These are phyloP conservation scores for Chytriomyces sp. DNA, from an alignment of 192 early-diverging fungal species.

Conservation along the genomic window DNA sequence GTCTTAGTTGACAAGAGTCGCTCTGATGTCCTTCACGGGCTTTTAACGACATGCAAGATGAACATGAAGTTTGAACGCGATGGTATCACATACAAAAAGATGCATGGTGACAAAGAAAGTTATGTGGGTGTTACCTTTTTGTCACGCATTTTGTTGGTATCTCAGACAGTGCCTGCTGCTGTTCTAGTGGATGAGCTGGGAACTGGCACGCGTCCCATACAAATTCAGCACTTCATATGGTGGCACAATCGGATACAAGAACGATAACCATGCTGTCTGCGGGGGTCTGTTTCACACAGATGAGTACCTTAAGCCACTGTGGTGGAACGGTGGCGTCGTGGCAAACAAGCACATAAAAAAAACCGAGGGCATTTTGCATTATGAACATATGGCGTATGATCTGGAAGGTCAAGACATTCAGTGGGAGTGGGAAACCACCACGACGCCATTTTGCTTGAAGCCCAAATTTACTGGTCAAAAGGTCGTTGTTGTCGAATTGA, in stretches of 20 bases:
- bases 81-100: conserved; percentile 30
- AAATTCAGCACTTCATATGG: conserved; percentile 58
- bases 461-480: conserved; percentile 20
- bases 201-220: conserved; percentile 62
- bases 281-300: conserved; percentile 37
- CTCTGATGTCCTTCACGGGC: conserved; percentile 45
- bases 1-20: conserved; percentile 64
- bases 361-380: conserved; percentile 8
- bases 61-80: conserved; percentile 40
- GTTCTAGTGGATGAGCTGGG: conserved; percentile 53
- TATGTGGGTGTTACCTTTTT: conserved; percentile 27
- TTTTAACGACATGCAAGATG: conserved; percentile 62
- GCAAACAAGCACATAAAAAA: conserved; percentile 37
- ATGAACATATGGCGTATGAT: conserved; percentile 16
- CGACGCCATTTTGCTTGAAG: conserved; percentile 39
- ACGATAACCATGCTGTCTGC: conserved; percentile 24
- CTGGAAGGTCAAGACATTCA: conserved; percentile 16
- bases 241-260: conserved; percentile 57
- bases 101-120: conserved; percentile 58
- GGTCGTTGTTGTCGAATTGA: conserved; percentile 17
- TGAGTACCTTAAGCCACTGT: conserved; percentile 31
- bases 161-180: neutral
- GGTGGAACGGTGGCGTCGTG: conserved; percentile 47
- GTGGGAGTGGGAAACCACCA: conserved; percentile 44
- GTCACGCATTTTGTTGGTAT: neutral